Conservation (phyloP, 805 yeast species). For the Starmera caribaea region DNA sequence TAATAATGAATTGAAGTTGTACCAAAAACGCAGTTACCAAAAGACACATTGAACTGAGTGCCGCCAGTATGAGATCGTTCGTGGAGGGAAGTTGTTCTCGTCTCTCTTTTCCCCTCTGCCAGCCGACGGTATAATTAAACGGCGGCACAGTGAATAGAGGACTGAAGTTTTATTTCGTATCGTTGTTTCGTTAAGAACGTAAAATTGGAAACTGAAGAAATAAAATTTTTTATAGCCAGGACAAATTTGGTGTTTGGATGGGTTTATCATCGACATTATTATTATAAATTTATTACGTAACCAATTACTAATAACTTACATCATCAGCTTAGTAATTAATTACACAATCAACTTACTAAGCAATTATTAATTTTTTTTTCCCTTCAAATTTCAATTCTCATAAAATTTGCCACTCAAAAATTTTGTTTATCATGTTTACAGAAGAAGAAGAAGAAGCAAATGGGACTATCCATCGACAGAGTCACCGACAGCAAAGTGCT, state of each 20-base stretch:
- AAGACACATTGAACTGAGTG: slow-evolving; percentile 11
- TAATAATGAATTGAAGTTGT: slow-evolving; percentile 1
- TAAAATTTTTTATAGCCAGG: slow-evolving; percentile 1
- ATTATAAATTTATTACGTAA: no score
- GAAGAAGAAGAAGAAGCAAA: no score
- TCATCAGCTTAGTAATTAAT: no score
- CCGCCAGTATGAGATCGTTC: slow-evolving; percentile 4
- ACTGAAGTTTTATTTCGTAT: slow-evolving; percentile 25
- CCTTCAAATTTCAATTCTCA: no score
- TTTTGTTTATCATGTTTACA: no score
- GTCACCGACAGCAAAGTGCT: no score
- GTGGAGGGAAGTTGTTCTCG: slow-evolving; percentile 29
- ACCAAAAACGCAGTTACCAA: slow-evolving; percentile 33
- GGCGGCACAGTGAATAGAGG: slow-evolving; percentile 36
- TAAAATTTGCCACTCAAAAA: no score
- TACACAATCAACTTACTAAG: no score
- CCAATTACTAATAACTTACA: no score
- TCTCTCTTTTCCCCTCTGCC: slow-evolving; percentile 36
- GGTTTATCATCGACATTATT: no score
- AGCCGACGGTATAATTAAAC: slow-evolving; percentile 22
- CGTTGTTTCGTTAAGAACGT: slow-evolving; percentile 17
- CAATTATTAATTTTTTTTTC: no score
- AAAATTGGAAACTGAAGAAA: slow-evolving; percentile 1
- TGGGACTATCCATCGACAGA: no score
- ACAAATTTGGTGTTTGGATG: neutral